A percentile compares a stretch with the other conserved stretches of the same genome.
Conservation (phyloP, 768 basidiomycete species). For the Tremella fuciformis region DNA sequence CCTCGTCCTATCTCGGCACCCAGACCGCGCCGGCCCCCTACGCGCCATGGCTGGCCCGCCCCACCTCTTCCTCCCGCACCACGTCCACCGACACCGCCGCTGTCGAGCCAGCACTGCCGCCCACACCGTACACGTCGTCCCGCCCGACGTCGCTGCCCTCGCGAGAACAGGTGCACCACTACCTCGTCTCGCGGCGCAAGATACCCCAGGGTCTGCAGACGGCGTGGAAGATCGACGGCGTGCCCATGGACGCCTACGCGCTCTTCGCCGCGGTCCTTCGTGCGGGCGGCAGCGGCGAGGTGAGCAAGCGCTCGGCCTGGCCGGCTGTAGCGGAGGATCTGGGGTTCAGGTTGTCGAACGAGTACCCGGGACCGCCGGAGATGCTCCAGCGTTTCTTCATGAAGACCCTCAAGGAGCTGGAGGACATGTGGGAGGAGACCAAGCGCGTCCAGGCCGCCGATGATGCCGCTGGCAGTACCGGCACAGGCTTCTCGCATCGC, state of each 20-base stretch:
- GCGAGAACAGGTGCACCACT: constrained; percentile 30
- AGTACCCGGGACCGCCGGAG: not conserved
- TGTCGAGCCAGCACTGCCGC: constrained; percentile 4
- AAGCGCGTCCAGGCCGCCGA: constrained; percentile 21
- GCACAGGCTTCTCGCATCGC: no score
- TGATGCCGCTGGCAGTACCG: not conserved
- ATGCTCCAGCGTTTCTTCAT: constrained; percentile 21
- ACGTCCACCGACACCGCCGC: not conserved
- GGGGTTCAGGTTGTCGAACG: constrained; percentile 9
- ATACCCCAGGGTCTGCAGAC: constrained; percentile 23
- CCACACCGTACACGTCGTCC: constrained; percentile 9
- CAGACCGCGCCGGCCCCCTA: no score
- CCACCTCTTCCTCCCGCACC: not conserved
- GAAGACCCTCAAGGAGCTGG: constrained; percentile 22
- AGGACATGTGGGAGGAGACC: constrained; percentile 36
- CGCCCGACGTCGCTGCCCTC: constrained; percentile 25
- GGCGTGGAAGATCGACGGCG: constrained; percentile 27
- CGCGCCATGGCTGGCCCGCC: not conserved
- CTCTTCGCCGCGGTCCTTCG: constrained; percentile 26
- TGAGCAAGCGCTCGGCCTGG: constrained; percentile 21
- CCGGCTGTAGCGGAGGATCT: constrained; percentile 23
- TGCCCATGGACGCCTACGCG: constrained; percentile 25
- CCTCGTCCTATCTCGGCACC: no score
- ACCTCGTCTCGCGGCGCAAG: constrained; percentile 23
- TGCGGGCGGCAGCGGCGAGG: constrained; percentile 30